Conservation (phyloP, 78 protist genomes). For the Dictyostelium discoideum region DNA sequence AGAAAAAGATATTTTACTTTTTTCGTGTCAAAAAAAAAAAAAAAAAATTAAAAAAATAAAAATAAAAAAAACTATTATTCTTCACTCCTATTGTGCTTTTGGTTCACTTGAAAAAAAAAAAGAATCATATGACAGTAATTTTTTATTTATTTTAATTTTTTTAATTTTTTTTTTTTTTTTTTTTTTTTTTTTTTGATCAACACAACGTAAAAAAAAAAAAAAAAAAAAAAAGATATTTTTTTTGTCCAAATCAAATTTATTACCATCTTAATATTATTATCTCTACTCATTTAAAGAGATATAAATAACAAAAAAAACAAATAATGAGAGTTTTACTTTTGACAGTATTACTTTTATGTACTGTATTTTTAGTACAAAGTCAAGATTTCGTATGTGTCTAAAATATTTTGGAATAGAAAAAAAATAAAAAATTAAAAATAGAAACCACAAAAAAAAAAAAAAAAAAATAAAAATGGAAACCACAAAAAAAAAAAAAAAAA, state of each 20-base stretch:
- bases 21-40: neutral
- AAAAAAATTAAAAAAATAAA: neutral
- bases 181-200: neutral
- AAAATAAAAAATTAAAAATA: neutral
- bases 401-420: neutral
- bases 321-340: neutral
- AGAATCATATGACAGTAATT: too few species aligned
- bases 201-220: neutral
- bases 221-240: neutral
- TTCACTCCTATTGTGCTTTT: too few species aligned
- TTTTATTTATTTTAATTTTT: too few species aligned
- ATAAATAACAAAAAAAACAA: neutral
- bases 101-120: neutral
- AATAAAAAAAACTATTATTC: neutral
- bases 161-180: neutral
- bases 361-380: neutral
- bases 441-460: too few species aligned
- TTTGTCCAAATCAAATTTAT: neutral
- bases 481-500: too few species aligned
- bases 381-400: slow-evolving; percentile 1
- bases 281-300: neutral
- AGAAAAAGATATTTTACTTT: too few species aligned
- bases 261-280: neutral
- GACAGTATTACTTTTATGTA: neutral
- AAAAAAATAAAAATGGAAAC: too few species aligned